A percentile compares a stretch with the other conserved stretches of the same genome.
Conservation (phyloP, 2,329 filamentous ascomycete species). For the Corynespora cassiicola region DNA sequence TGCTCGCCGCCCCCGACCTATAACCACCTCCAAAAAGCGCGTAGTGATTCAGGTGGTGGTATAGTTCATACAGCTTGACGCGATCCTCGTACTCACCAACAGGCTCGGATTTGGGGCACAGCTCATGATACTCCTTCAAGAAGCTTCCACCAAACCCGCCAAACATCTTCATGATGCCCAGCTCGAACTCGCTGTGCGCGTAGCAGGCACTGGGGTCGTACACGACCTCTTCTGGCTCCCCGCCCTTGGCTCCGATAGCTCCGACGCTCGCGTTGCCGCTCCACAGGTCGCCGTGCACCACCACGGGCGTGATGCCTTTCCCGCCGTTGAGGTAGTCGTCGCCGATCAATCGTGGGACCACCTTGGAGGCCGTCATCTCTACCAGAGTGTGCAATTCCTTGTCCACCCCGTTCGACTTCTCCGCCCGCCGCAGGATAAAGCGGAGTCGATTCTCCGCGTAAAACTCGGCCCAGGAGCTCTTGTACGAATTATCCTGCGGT, state of each 20-base stretch:
- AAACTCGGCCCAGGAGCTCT: constrained; percentile 80
- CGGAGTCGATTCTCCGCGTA: constrained; percentile 79
- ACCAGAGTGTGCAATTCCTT: constrained; percentile 67
- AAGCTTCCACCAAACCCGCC: constrained; percentile 79
- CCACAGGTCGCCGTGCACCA: constrained; percentile 95
- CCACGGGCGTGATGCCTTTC: constrained; percentile 72
- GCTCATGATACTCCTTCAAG: constrained; percentile 75
- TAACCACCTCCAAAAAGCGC: constrained; percentile 85
- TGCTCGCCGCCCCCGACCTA: constrained; percentile 74
- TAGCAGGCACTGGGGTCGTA: constrained; percentile 85
- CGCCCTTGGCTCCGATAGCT: constrained; percentile 58
- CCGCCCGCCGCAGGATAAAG: constrained; percentile 65
- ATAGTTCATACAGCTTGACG: constrained; percentile 81
- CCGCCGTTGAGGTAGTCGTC: constrained; percentile 68
- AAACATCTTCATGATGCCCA: constrained; percentile 97
- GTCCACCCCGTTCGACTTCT: constrained; percentile 70
- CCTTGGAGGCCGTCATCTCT: constrained; percentile 65
- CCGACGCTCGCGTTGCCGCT: constrained; percentile 80
- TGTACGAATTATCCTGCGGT: constrained; percentile 78
- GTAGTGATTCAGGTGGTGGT: constrained; percentile 90
- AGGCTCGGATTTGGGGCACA: constrained; percentile 82
- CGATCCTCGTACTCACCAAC: constrained; percentile 85
- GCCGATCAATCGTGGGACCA: constrained; percentile 79
- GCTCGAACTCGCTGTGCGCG: constrained; percentile 86
- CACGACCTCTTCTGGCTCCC: constrained; percentile 78